Percentiles rank a stretch among this genome's conserved stretches.
Evolutionary conservation across 225 moss, liverwort and hornwort species (phyloP).

Genomic region (Marchantia polymorpha): DNA sequence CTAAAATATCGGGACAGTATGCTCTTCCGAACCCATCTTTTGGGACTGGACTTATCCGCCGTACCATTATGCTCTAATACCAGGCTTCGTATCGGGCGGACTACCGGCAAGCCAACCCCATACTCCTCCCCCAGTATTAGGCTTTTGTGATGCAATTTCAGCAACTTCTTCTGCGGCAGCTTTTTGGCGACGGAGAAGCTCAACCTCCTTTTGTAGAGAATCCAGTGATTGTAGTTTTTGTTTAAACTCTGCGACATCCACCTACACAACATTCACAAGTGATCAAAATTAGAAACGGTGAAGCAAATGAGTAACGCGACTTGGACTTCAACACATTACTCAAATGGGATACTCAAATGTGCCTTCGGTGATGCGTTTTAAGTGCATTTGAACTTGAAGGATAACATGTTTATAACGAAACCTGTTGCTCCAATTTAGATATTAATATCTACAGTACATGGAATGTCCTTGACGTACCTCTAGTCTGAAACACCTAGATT

Average conservation of each 20-base stretch:
- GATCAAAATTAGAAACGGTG: too few species aligned
- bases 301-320: too few species aligned
- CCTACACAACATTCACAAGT: conserved; percentile 21
- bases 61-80: neutral
- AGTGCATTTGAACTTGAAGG: too few species aligned
- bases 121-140: conserved; percentile 59
- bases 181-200: conserved; percentile 64
- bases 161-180: conserved; percentile 63
- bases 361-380: too few species aligned
- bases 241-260: conserved; percentile 81
- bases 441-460: too few species aligned
- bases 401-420: too few species aligned
- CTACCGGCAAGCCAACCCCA: conserved; percentile 76
- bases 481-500: conserved; percentile 81
- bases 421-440: too few species aligned
- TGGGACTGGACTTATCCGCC: neutral
- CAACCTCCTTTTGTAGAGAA: conserved; percentile 67
- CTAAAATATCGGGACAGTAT: conserved; percentile 17
- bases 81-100: conserved; percentile 13
- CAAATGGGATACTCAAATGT: too few species aligned
- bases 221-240: conserved; percentile 73
- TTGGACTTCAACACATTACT: too few species aligned
- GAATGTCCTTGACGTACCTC: conserved; percentile 42
- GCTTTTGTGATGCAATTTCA: conserved; percentile 56
- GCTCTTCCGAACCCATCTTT: neutral